These are phyloP conservation scores for Ephemerocybe angulata DNA, from an alignment of 768 basidiomycete genomes.

Conservation along the genomic window DNA sequence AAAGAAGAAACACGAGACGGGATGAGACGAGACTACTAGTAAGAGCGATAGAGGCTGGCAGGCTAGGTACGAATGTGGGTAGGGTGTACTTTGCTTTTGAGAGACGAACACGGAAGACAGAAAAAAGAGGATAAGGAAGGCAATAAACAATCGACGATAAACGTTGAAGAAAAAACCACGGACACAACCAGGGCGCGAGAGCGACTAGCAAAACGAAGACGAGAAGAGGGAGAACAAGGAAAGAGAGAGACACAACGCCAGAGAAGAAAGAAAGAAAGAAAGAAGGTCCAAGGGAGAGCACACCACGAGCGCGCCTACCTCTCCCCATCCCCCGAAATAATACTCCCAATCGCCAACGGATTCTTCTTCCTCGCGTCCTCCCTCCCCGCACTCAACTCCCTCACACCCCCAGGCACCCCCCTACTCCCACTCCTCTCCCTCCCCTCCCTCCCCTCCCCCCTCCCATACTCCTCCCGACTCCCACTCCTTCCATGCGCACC, in stretches of 20 bases:
- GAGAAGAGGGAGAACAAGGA: constrained; percentile 3
- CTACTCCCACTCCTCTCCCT: constrained; percentile 6
- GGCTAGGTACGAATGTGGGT: constrained; percentile 12
- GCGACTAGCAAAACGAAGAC: background rate
- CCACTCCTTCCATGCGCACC: constrained; percentile 14
- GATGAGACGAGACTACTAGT: background rate
- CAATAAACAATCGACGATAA: constrained; percentile 6
- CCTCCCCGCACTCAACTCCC: no score
- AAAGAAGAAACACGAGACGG: background rate
- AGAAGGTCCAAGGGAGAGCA: background rate
- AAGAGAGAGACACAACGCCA: constrained; percentile 1
- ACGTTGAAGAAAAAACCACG: background rate
- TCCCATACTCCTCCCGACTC: constrained; percentile 17
- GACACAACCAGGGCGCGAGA: background rate
- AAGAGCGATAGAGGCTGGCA: constrained; percentile 4
- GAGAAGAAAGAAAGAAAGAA: background rate
- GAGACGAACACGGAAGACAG: constrained; percentile 11
- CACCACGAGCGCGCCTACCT: background rate
- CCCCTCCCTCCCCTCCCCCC: constrained; percentile 13
- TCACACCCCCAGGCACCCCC: background rate
- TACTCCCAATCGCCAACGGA: constrained; percentile 65
- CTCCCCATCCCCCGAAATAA: constrained; percentile 51
- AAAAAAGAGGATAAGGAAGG: constrained; percentile 1
- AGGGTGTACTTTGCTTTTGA: constrained; percentile 17
- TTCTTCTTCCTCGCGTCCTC: constrained; percentile 49